Conservation (phyloP, 768 basidiomycete genomes). For the Hebeloma cylindrosporum region DNA sequence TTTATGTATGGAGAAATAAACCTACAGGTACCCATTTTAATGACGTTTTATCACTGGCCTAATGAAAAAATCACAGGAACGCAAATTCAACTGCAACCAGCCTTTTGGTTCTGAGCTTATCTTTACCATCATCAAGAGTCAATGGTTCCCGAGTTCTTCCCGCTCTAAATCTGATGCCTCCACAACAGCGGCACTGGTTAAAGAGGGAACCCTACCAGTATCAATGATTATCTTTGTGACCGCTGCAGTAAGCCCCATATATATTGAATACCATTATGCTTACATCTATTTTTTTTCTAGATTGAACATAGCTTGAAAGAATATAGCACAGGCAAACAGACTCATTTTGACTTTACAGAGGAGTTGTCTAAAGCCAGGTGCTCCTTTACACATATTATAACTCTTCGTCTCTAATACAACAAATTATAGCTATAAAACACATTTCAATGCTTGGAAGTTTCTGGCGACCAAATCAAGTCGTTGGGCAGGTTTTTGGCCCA, state of each 20-base stretch:
- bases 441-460: too few species aligned
- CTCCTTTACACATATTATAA: too few species aligned
- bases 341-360: too few species aligned
- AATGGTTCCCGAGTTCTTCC: conserved; percentile 7
- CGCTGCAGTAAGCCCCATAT: neutral
- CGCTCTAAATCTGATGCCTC: neutral
- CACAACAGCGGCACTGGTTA: neutral
- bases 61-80: neutral
- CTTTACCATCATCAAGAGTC: conserved; percentile 2
- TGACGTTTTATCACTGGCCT: neutral
- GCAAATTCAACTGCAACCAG: neutral
- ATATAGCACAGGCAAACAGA: too few species aligned
- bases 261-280: neutral
- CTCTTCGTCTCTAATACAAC: too few species aligned
- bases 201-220: neutral
- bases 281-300: neutral
- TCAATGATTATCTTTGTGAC: neutral
- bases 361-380: too few species aligned
- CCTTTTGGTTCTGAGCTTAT: conserved; percentile 8
- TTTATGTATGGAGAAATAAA: conserved; percentile 4
- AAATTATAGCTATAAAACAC: too few species aligned
- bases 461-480: too few species aligned
- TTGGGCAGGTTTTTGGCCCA: too few species aligned
- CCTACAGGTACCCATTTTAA: neutral
- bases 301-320: conserved; percentile 2